These are phyloP conservation scores for Gonapodya sp. DNA, from an alignment of 192 early-diverging fungal genomes.

Conservation along the genomic window DNA sequence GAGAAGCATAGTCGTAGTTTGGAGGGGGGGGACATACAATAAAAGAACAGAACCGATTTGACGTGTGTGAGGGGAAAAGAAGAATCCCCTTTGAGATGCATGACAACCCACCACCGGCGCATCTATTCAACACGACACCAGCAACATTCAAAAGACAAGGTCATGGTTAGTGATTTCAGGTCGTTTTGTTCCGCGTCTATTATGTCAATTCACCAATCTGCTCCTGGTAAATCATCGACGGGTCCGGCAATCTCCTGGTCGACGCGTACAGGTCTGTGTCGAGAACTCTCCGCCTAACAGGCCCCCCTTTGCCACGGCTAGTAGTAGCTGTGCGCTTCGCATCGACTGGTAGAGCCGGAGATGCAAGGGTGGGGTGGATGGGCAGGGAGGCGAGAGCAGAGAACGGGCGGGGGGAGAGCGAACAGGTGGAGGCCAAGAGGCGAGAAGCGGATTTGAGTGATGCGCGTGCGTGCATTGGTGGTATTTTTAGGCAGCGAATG, in stretches of 20 bases:
- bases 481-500: too few relatives aligned
- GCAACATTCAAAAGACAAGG: too few relatives aligned
- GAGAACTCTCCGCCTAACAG: not conserved
- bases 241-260: slow-evolving; percentile 6
- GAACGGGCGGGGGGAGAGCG: not conserved
- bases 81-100: not conserved
- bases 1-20: too few relatives aligned
- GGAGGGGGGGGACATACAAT: too few relatives aligned
- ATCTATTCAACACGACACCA: not conserved
- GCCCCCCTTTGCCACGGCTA: too few relatives aligned
- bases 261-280: not conserved
- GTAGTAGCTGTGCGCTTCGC: not conserved
- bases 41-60: too few relatives aligned
- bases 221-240: slow-evolving; percentile 11
- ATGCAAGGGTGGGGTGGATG: not conserved
- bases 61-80: not conserved
- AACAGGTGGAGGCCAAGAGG: not conserved
- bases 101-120: not conserved
- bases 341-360: not conserved
- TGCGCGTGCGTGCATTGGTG: not conserved
- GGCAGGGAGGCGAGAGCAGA: not conserved
- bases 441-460: not conserved
- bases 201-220: slow-evolving; percentile 10
- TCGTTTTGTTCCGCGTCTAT: too few relatives aligned
- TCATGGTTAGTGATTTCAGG: too few relatives aligned